Evolutionary conservation across 2,329 filamentous ascomycete genomes (phyloP).

Genomic region (Fusarium austroafricanum): DNA sequence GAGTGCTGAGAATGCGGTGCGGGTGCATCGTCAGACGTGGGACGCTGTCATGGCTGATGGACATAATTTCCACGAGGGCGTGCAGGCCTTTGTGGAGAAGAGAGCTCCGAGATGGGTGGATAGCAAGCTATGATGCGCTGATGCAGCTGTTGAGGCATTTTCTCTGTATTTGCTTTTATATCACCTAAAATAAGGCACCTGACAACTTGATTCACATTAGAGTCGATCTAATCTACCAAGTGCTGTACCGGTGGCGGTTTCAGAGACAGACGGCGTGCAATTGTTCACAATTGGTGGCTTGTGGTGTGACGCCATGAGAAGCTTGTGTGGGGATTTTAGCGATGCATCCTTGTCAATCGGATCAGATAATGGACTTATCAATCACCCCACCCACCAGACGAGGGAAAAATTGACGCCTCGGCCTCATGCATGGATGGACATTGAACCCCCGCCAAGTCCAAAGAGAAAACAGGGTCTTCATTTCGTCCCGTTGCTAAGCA

Average conservation of each 20-base stretch:
- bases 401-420: conserved; percentile 8
- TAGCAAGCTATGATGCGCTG: conserved; percentile 60
- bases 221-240: neutral
- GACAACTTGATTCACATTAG: no score
- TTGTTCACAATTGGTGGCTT: neutral
- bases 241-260: neutral
- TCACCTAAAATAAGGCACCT: neutral
- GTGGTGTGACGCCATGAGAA: conserved; percentile 29
- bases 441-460: conserved; percentile 18
- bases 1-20: conserved; percentile 68
- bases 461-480: conserved; percentile 14
- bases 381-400: conserved; percentile 32
- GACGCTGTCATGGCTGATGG: conserved; percentile 68
- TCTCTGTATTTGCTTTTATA: neutral
- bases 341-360: conserved; percentile 27
- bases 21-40: conserved; percentile 63
- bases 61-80: conserved; percentile 77
- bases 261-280: neutral
- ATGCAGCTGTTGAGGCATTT: conserved; percentile 31
- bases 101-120: conserved; percentile 72
- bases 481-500: neutral
- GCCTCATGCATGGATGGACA: conserved; percentile 7
- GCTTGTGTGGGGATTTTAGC: conserved; percentile 13
- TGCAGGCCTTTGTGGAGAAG: conserved; percentile 79
- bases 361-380: conserved; percentile 42